Evolutionary conservation across 2,329 filamentous ascomycete genomes (phyloP).

Genomic region (Tolypocladium nubicola): DNA sequence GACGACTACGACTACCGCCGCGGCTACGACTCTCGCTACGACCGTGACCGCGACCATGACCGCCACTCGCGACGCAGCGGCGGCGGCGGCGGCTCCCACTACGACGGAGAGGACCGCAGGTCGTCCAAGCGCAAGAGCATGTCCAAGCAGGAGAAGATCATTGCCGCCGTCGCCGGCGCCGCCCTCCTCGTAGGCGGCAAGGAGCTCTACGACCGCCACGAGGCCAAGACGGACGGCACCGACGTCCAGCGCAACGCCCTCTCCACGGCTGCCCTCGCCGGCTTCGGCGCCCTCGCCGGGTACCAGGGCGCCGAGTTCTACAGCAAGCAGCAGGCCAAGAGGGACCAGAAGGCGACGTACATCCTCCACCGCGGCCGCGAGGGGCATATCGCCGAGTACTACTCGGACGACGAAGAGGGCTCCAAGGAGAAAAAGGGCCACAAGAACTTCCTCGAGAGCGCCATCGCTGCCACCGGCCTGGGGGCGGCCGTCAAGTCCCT

Average conservation of each 20-base stretch:
- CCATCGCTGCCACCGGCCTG: constrained; percentile 49
- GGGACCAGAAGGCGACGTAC: constrained; percentile 43
- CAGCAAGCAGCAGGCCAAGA: constrained; percentile 48
- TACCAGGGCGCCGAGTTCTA: constrained; percentile 55
- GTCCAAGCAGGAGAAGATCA: constrained; percentile 54
- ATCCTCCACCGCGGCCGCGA: constrained; percentile 43
- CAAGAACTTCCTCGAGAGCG: constrained; percentile 55
- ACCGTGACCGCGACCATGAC: constrained; percentile 21
- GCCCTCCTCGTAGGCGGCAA: constrained; percentile 55
- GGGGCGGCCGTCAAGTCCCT: constrained; percentile 51
- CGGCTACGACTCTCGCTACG: constrained; percentile 37
- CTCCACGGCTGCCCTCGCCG: constrained; percentile 49
- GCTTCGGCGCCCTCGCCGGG: constrained; percentile 52
- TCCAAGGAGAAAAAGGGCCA: constrained; percentile 47
- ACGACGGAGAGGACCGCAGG: constrained; percentile 48
- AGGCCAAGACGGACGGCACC: constrained; percentile 39
- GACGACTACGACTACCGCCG: constrained; percentile 35
- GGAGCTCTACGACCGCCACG: constrained; percentile 53
- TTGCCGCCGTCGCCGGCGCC: constrained; percentile 55
- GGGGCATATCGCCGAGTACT: constrained; percentile 41
- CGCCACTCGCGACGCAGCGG: constrained; percentile 33
- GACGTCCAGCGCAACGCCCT: constrained; percentile 48
- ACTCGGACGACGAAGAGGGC: constrained; percentile 45
- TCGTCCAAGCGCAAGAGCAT: constrained; percentile 33
- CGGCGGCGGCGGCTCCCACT: constrained; percentile 37